Evolutionary conservation across 2,329 filamentous ascomycete genomes (phyloP).

Genomic region (Pseudopithomyces maydicus): DNA sequence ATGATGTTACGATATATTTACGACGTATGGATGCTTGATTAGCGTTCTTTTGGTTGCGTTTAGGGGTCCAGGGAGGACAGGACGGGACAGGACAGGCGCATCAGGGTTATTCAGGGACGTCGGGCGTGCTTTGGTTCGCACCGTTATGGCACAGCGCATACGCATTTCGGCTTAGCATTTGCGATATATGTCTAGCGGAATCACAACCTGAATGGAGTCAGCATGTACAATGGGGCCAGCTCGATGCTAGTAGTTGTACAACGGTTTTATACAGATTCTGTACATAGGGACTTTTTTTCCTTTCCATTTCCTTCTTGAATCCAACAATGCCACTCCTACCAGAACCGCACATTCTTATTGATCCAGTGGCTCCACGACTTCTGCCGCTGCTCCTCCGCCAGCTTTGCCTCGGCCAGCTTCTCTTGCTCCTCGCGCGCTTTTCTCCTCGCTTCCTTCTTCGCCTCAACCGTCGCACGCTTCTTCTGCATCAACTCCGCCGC

Average conservation of each 20-base stretch:
- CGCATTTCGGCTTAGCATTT: not conserved
- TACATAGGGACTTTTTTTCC: conserved; percentile 9
- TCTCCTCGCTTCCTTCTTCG: conserved; percentile 51
- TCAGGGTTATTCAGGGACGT: not conserved
- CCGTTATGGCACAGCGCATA: not conserved
- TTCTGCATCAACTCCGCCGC: conserved; percentile 81
- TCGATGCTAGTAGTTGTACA: conserved; percentile 9
- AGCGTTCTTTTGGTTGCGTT: conserved; percentile 79
- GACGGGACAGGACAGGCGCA: conserved; percentile 3
- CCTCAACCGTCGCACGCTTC: conserved; percentile 62
- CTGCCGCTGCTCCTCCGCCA: conserved; percentile 40
- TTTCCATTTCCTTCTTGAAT: not conserved
- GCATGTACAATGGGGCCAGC: not conserved
- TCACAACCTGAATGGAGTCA: not conserved
- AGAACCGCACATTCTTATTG: conserved; percentile 43
- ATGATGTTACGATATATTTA: conserved; percentile 14
- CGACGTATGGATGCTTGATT: conserved; percentile 48
- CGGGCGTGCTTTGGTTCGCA: not conserved
- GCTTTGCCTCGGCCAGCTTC: conserved; percentile 28
- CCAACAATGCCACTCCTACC: conserved; percentile 30
- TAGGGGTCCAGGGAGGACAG: conserved; percentile 51
- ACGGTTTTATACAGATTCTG: conserved; percentile 17
- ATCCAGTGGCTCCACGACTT: conserved; percentile 44
- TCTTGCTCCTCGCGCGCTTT: conserved; percentile 51
- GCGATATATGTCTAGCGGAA: not conserved